phyloP scores from a whole-genome alignment of 805 yeast species.

The Schwanniomyces pseudopolymorphus region DNA sequence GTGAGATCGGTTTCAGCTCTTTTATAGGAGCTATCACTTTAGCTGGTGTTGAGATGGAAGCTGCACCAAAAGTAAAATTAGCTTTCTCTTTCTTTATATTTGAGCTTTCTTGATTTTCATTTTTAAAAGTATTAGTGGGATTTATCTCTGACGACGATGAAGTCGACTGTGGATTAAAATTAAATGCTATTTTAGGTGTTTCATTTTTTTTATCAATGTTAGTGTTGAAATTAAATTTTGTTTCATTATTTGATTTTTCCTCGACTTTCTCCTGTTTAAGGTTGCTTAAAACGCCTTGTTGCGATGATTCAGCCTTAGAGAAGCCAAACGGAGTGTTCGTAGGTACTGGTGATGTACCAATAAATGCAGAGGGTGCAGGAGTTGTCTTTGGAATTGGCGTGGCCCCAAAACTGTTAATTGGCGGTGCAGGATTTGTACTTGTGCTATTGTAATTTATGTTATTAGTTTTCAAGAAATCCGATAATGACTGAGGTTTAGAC shows the following conservation, averaged over 20 bases:
- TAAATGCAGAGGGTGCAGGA: not conserved
- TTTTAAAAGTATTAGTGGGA: not conserved
- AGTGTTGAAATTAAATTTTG: not conserved
- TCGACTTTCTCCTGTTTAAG: not conserved
- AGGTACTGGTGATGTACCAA: not conserved
- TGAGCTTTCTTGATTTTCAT: not conserved
- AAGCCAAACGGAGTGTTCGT: not conserved
- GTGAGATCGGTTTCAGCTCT: not conserved
- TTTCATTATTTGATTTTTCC: not conserved
- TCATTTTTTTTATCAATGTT: not conserved
- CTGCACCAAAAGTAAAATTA: not conserved
- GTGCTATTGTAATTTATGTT: not conserved
- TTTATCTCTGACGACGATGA: not conserved
- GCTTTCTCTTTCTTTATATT: not conserved
- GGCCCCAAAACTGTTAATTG: not conserved
- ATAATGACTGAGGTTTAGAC: not conserved
- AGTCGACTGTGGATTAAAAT: not conserved
- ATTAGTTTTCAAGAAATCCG: slow-evolving; percentile 1
- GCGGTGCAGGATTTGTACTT: too few relatives aligned
- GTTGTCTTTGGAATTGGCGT: too few relatives aligned
- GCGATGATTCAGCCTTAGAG: not conserved
- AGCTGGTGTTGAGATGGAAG: not conserved
- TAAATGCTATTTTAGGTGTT: not conserved
- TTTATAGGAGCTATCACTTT: not conserved
- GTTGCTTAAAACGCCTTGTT: not conserved